Evolutionary conservation across 2,329 filamentous ascomycete species (phyloP).

Genomic region (Hypoxylon sp.): DNA sequence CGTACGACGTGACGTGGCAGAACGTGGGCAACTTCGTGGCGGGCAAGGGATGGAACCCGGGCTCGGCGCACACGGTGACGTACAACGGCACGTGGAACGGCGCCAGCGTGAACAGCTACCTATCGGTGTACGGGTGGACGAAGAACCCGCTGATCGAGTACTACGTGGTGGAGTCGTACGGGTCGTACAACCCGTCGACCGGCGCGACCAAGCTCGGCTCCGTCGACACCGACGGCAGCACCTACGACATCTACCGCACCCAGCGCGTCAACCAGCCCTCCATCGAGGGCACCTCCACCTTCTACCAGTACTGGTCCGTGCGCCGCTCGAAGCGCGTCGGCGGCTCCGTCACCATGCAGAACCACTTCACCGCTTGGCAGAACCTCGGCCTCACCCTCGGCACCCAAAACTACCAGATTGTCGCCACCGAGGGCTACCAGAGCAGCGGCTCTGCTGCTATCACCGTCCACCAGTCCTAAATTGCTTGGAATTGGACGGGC

Average conservation of each 20-base stretch:
- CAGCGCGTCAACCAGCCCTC: conserved; percentile 58
- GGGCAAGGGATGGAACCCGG: conserved; percentile 65
- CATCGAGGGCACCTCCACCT: conserved; percentile 58
- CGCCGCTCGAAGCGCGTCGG: conserved; percentile 63
- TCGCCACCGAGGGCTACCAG: conserved; percentile 57
- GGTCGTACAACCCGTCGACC: conserved; percentile 53
- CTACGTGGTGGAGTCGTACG: conserved; percentile 56
- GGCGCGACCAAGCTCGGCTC: conserved; percentile 50
- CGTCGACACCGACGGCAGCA: conserved; percentile 52
- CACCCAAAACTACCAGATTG: conserved; percentile 55
- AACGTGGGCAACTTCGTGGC: conserved; percentile 64
- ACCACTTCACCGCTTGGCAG: conserved; percentile 55
- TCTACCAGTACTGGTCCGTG: conserved; percentile 67
- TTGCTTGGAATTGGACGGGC: neutral
- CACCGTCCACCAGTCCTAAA: conserved; percentile 45
- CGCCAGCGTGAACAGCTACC: conserved; percentile 58
- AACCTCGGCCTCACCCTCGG: conserved; percentile 51
- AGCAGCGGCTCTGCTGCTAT: conserved; percentile 61
- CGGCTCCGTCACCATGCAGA: conserved; percentile 53
- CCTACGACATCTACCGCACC: conserved; percentile 55
- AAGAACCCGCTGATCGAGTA: conserved; percentile 56
- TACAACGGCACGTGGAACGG: conserved; percentile 54
- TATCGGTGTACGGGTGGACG: conserved; percentile 59
- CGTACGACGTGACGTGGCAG: conserved; percentile 65
- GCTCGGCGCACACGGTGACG: conserved; percentile 47